Evolutionary conservation across 768 basidiomycete genomes (phyloP).

Genomic region (Trametes coccinea): DNA sequence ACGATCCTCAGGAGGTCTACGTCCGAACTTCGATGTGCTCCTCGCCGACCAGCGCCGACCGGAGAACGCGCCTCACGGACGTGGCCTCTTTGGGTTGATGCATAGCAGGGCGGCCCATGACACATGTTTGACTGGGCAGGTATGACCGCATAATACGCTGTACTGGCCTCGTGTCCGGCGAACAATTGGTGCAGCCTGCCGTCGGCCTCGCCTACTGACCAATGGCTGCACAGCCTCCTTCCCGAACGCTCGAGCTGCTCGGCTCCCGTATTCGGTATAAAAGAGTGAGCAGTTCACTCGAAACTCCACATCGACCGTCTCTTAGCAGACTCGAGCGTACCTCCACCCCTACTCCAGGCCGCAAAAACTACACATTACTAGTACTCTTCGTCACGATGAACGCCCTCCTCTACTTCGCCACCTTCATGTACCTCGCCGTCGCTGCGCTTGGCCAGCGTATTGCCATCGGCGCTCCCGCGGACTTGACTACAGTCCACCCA

Average conservation of each 20-base stretch:
- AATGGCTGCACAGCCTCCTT: conserved; percentile 7
- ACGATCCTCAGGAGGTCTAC: background rate
- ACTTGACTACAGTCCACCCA: conserved; percentile 25
- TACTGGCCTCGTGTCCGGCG: conserved; percentile 6
- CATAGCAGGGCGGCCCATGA: background rate
- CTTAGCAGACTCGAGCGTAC: conserved; percentile 1
- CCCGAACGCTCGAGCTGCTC: conserved; percentile 1
- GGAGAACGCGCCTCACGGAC: background rate
- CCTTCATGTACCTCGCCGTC: conserved; percentile 24
- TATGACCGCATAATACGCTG: background rate
- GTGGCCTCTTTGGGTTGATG: background rate
- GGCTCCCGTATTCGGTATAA: background rate
- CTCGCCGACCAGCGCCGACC: background rate
- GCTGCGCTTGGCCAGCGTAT: conserved; percentile 34
- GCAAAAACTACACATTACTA: background rate
- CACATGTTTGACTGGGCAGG: background rate
- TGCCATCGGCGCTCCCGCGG: conserved; percentile 33
- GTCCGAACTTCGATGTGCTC: background rate
- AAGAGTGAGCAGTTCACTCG: background rate
- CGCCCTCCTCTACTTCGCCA: conserved; percentile 15
- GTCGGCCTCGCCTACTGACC: conserved; percentile 1
- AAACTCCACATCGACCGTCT: conserved; percentile 9
- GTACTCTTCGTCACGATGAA: background rate
- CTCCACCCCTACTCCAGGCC: background rate
- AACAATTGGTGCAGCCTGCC: conserved; percentile 2